phyloP scores from a whole-genome alignment of 1,284 basidiomycete species.

The Wolfiporia cocos region DNA sequence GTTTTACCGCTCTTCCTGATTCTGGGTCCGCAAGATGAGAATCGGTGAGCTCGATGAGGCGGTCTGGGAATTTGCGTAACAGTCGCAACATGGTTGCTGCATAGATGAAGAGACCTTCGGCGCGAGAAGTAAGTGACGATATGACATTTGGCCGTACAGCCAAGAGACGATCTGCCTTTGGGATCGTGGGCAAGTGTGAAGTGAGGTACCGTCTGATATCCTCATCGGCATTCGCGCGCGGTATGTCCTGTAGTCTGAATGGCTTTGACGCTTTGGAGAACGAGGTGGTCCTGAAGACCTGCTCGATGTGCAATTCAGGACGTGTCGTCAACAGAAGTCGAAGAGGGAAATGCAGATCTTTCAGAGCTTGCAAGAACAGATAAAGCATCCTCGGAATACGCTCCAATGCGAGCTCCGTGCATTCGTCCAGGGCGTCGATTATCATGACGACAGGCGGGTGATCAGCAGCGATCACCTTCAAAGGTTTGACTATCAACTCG shows the following conservation, averaged over 20 bases:
- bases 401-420: slow-evolving; percentile 1
- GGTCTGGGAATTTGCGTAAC: neutral
- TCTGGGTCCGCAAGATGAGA: neutral
- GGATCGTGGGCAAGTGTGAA: neutral
- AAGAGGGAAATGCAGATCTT: neutral
- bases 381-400: slow-evolving; percentile 1
- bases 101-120: neutral
- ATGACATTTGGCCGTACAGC: neutral
- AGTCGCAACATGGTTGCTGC: neutral
- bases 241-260: neutral
- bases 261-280: neutral
- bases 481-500: neutral
- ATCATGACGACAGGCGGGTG: slow-evolving; percentile 2
- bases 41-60: neutral
- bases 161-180: neutral
- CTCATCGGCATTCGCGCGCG: neutral
- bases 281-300: neutral
- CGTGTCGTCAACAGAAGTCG: slow-evolving; percentile 10
- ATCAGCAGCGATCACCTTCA: neutral
- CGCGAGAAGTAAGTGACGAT: neutral
- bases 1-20: neutral
- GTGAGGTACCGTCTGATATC: neutral
- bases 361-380: neutral
- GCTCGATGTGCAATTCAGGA: slow-evolving; percentile 1
- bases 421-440: slow-evolving; percentile 9